Evolutionary conservation across 495 filamentous ascomycete species (phyloP), one percentile per base, ranked within the genome.

Genomic region (Thozetella sp.): DNA sequence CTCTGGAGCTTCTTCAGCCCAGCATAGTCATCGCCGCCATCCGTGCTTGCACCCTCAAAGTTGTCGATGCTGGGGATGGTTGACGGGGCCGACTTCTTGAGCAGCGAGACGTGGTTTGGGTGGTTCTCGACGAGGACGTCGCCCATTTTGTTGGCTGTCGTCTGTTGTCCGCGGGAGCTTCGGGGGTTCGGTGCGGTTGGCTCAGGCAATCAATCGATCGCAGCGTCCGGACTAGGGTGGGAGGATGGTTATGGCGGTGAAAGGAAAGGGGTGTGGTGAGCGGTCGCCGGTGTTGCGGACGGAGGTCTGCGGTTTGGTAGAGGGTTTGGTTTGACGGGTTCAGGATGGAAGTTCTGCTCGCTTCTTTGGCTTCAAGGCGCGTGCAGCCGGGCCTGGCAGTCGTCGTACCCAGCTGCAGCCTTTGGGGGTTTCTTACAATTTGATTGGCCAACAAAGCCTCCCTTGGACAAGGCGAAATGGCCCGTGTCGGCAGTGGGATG

Each of bases 1-100:
- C 96, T 85, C 76, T 98, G 93, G 58, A 98, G 84, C 77, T 92
- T 93, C 79, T 99, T 99, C 72, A 97, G 80, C 2, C 90, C 92
- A 12, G 92, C 90, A 73, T 99, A 99, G 74, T 98, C 93, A 73
- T 99, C 96, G 60, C 86, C 89, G 53, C 86, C 88, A 69, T 98
- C 95, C 46, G 85, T 86, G 13, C 86, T 83, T 51, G 92, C 77
- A 59, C 91, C 93, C 71, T 97, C 93, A 51, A 96, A 84, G 46
- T 86, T 87, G 72, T 97, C 94, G 75, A 97, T 87, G 76, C 92
- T 97, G 37, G 91, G 88, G 68, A 97, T 93, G 63, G 86, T 87
- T 55, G 95, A 90, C n/a, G 88, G 88, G 68, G 83, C 77, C 67
- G 86, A 84, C 80, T 91, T 94, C 79, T 88, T 89, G 72, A 90